phyloP scores from a whole-genome alignment of 352 stramenopile genomes.

The Phytophthora crassamura region DNA sequence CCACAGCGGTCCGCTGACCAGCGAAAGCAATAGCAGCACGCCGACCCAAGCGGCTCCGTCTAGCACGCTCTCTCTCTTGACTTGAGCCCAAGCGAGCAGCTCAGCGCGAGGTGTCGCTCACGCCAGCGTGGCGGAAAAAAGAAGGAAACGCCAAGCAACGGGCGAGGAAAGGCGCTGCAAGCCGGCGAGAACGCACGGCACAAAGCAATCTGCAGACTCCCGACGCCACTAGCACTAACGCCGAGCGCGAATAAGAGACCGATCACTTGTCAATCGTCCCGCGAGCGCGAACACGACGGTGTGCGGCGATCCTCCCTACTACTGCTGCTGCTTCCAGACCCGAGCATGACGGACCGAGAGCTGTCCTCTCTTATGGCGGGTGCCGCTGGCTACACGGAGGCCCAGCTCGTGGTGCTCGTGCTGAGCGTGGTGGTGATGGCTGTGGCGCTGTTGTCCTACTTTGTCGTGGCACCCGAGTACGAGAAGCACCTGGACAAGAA shows the following conservation, averaged over 20 bases:
- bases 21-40: neutral
- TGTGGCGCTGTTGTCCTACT: slow-evolving; percentile 80
- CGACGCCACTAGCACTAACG: neutral
- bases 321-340: neutral
- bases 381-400: slow-evolving; percentile 46
- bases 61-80: slow-evolving; percentile 13
- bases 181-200: slow-evolving; percentile 18
- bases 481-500: slow-evolving; percentile 75
- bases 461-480: slow-evolving; percentile 79
- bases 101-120: neutral
- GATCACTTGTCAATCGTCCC: slow-evolving; percentile 32
- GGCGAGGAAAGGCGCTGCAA: slow-evolving; percentile 40
- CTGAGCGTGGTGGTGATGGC: slow-evolving; percentile 58
- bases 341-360: slow-evolving; percentile 24
- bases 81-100: neutral
- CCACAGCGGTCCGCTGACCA: slow-evolving; percentile 5
- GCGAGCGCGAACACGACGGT: neutral
- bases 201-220: slow-evolving; percentile 1
- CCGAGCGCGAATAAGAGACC: slow-evolving; percentile 23
- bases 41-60: slow-evolving; percentile 4
- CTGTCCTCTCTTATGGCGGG: slow-evolving; percentile 25
- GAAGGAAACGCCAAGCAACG: slow-evolving; percentile 38
- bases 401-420: slow-evolving; percentile 61
- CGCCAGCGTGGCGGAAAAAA: slow-evolving; percentile 18
- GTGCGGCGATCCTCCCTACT: neutral